phyloP scores from a whole-genome alignment of 176 grass and related monocot species.

The Ensete ventricosum region DNA sequence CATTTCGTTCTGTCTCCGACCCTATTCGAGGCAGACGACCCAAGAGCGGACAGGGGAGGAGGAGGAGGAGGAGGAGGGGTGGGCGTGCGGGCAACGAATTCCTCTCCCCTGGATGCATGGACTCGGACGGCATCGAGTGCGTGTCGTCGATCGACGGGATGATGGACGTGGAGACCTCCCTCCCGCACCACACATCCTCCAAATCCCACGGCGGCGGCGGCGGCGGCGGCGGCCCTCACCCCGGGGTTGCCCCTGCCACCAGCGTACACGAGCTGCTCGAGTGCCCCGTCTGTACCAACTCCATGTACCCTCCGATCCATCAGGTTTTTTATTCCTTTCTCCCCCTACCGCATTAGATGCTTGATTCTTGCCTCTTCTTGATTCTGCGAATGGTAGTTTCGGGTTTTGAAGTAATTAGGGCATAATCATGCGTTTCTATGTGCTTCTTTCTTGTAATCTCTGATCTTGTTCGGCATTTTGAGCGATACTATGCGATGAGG shows the following conservation, averaged over 20 bases:
- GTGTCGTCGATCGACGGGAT: slow-evolving; percentile 1
- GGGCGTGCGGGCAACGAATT: background rate
- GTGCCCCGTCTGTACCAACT: slow-evolving; percentile 11
- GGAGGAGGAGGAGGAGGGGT: background rate
- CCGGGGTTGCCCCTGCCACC: background rate
- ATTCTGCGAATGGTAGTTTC: background rate
- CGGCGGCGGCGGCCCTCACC: background rate
- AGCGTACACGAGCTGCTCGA: slow-evolving; percentile 13
- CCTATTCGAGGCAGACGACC: background rate
- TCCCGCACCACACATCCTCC: background rate
- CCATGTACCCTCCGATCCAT: slow-evolving; percentile 5
- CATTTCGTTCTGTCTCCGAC: background rate
- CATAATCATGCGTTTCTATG: background rate
- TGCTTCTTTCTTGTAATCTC: background rate
- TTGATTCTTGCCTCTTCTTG: background rate
- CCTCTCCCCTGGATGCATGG: background rate
- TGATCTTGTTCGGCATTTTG: background rate
- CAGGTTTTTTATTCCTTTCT: too few species aligned
- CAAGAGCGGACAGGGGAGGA: too few species aligned
- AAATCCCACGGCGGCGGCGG: background rate
- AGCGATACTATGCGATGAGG: background rate
- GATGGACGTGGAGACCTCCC: background rate
- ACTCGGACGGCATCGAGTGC: background rate
- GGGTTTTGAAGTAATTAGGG: background rate
- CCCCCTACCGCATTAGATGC: background rate